These are phyloP conservation scores for Hypocrella siamensis DNA, from an alignment of 2,329 filamentous ascomycete genomes.

Conservation along the genomic window DNA sequence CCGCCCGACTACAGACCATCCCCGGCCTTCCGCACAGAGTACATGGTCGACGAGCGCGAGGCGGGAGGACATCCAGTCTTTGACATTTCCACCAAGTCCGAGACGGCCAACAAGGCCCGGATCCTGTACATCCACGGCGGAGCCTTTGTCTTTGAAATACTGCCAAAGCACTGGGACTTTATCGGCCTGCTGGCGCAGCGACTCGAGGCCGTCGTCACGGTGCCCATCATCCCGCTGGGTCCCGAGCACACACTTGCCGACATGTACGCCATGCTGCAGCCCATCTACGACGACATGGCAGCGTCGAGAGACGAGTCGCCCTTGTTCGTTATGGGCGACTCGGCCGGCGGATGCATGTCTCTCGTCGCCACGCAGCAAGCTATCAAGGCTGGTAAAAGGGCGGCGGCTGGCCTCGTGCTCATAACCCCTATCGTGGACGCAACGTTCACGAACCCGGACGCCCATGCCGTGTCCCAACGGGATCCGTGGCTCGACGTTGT, in stretches of 20 bases:
- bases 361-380: conserved; percentile 16
- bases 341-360: conserved; percentile 14
- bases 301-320: conserved; percentile 11
- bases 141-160: conserved; percentile 14
- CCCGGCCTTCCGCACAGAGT: conserved; percentile 9
- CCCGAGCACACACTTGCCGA: conserved; percentile 15
- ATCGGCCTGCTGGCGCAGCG: conserved; percentile 12
- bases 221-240: conserved; percentile 17
- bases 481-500: conserved; percentile 14
- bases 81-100: conserved; percentile 15
- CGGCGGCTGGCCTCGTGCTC: conserved; percentile 11
- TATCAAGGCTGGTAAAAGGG: conserved; percentile 9
- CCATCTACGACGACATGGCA: conserved; percentile 15
- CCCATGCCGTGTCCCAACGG: conserved; percentile 7
- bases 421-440: conserved; percentile 16
- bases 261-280: conserved; percentile 16
- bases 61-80: conserved; percentile 9
- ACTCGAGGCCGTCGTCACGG: conserved; percentile 14
- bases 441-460: conserved; percentile 13
- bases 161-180: conserved; percentile 12
- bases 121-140: conserved; percentile 17
- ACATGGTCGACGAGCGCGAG: conserved; percentile 11
- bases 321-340: conserved; percentile 15
- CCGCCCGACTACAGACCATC: conserved; percentile 8
- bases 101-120: conserved; percentile 11